These are phyloP conservation scores for Neurospora terricola DNA, from an alignment of 495 filamentous ascomycete genomes.

Conservation along the genomic window DNA sequence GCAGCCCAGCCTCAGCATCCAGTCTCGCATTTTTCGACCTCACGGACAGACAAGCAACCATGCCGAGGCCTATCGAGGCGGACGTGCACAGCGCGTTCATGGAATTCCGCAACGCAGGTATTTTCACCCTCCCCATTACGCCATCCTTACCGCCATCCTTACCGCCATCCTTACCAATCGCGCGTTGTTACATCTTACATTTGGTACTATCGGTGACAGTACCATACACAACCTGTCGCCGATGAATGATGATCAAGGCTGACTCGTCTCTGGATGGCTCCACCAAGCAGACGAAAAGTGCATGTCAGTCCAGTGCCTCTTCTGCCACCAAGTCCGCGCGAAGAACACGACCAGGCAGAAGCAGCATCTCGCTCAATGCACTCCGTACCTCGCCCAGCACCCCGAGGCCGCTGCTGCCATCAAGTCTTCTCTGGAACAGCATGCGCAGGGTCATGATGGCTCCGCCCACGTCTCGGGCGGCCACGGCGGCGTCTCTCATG, in stretches of 20 bases:
- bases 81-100: slow-evolving; percentile 19
- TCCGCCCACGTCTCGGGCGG: not conserved
- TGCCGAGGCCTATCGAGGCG: slow-evolving; percentile 16
- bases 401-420: slow-evolving; percentile 13
- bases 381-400: slow-evolving; percentile 16
- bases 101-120: slow-evolving; percentile 17
- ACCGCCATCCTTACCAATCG: not conserved
- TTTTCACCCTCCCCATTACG: not conserved
- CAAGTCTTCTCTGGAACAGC: slow-evolving; percentile 5
- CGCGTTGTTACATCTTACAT: not conserved
- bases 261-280: not conserved
- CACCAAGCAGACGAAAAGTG: slow-evolving; percentile 12
- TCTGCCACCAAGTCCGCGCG: slow-evolving; percentile 16
- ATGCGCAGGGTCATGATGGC: not conserved
- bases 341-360: slow-evolving; percentile 27
- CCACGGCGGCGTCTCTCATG: not conserved
- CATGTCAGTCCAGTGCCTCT: slow-evolving; percentile 18
- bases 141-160: not conserved
- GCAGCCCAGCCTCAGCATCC: not conserved
- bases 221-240: slow-evolving; percentile 2
- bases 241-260: slow-evolving; percentile 1
- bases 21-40: not conserved
- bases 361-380: slow-evolving; percentile 19
- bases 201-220: not conserved
- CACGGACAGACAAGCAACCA: slow-evolving; percentile 2